These are phyloP conservation scores for Kalanchoe fedtschenkoi DNA, from an alignment of 164 flowering plant genomes.

Conservation along the genomic window DNA sequence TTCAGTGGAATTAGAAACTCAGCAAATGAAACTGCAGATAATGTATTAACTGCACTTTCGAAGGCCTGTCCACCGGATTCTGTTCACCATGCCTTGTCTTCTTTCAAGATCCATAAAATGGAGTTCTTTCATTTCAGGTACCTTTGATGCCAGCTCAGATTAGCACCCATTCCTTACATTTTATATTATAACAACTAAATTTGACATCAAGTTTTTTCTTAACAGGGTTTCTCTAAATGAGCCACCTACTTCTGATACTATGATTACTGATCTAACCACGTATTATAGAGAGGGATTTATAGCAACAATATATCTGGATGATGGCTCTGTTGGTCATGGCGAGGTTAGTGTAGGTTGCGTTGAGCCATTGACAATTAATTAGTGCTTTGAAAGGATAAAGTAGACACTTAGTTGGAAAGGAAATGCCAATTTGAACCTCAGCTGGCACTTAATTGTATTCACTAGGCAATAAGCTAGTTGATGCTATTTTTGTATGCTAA, in stretches of 20 bases:
- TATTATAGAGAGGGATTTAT: slow-evolving; percentile 72
- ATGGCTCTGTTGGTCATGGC: slow-evolving; percentile 73
- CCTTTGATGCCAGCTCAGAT: slow-evolving; percentile 10
- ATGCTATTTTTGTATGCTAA: background rate
- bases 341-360: slow-evolving; percentile 44
- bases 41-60: slow-evolving; percentile 36
- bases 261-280: slow-evolving; percentile 9
- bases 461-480: background rate
- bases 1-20: slow-evolving; percentile 44
- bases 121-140: slow-evolving; percentile 61
- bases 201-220: slow-evolving; percentile 6
- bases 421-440: background rate
- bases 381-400: background rate
- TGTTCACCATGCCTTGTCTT: slow-evolving; percentile 11
- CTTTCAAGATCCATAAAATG: slow-evolving; percentile 32
- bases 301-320: slow-evolving; percentile 54
- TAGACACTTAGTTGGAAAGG: background rate
- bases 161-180: background rate
- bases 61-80: slow-evolving; percentile 28
- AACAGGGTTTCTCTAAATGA: slow-evolving; percentile 67
- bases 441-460: background rate
- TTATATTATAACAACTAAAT: background rate
- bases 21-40: slow-evolving; percentile 56
- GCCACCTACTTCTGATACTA: slow-evolving; percentile 50
- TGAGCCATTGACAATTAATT: background rate